Percentiles rank a stretch among this genome's conserved stretches.
Evolutionary conservation across 768 basidiomycete species (phyloP).

Genomic region (Suillus subaureus): DNA sequence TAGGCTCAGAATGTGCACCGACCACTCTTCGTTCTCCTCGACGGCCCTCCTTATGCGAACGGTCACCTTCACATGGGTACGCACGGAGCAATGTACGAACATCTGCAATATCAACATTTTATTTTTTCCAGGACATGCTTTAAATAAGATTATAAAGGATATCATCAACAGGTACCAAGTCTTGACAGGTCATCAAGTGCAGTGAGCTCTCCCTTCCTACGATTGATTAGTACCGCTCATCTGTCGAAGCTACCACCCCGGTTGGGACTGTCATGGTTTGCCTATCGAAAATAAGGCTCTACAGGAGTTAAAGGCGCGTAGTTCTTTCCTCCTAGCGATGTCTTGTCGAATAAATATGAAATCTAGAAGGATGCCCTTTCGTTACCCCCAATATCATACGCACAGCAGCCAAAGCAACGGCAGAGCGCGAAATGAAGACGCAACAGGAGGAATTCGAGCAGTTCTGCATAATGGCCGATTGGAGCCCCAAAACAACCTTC

Average conservation of each 20-base stretch:
- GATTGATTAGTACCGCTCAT: slow-evolving; percentile 5
- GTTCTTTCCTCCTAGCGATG: not conserved
- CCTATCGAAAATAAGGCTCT: slow-evolving; percentile 97
- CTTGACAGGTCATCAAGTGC: slow-evolving; percentile 72
- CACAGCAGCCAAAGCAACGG: slow-evolving; percentile 68
- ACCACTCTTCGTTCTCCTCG: slow-evolving; percentile 83
- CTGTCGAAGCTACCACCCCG: slow-evolving; percentile 79
- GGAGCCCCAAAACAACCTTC: slow-evolving; percentile 73
- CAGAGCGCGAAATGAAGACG: slow-evolving; percentile 67
- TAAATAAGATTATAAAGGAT: slow-evolving; percentile 97
- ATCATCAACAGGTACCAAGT: slow-evolving; percentile 91
- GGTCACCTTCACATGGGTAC: slow-evolving; percentile 94
- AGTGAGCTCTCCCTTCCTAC: slow-evolving; percentile 51
- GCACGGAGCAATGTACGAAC: slow-evolving; percentile 10
- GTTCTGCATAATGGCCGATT: slow-evolving; percentile 92
- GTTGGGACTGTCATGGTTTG: slow-evolving; percentile 98
- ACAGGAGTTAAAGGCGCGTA: slow-evolving; percentile 65
- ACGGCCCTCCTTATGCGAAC: slow-evolving; percentile 98
- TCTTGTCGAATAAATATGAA: not conserved
- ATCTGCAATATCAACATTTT: not conserved
- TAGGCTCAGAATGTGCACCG: slow-evolving; percentile 70
- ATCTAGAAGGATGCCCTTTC: slow-evolving; percentile 55
- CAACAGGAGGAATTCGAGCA: slow-evolving; percentile 81
- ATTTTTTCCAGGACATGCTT: slow-evolving; percentile 72
- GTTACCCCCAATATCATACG: slow-evolving; percentile 67